Evolutionary conservation across 164 flowering plant genomes (phyloP).

Genomic region (Nymphaea thermarum): DNA sequence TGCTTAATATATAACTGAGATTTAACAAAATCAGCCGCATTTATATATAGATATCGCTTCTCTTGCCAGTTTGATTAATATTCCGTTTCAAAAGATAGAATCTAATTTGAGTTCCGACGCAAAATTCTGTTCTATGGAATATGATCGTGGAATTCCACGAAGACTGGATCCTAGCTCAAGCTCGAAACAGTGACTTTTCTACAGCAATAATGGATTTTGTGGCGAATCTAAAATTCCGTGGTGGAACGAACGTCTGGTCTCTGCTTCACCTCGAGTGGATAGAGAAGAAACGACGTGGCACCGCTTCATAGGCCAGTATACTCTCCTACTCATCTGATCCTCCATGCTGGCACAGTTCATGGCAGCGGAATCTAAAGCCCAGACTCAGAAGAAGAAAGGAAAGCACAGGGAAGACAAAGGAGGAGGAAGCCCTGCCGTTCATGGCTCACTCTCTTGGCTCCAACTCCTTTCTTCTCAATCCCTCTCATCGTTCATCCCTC

Average conservation of each 20-base stretch:
- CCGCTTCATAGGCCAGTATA: not conserved
- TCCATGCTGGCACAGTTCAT: not conserved
- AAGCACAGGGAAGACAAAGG: not conserved
- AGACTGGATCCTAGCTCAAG: too few species aligned
- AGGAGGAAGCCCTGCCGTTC: not conserved
- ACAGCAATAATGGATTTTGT: too few species aligned
- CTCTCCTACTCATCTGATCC: not conserved
- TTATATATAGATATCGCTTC: too few species aligned
- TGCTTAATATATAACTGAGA: too few species aligned
- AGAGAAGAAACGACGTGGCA: not conserved
- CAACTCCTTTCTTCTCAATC: not conserved
- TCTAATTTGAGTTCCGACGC: too few species aligned
- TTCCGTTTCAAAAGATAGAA: too few species aligned
- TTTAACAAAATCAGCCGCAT: too few species aligned
- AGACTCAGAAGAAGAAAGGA: not conserved
- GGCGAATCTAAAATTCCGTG: not conserved
- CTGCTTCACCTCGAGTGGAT: not conserved
- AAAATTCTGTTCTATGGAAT: too few species aligned
- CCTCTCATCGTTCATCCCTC: not conserved
- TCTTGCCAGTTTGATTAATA: too few species aligned
- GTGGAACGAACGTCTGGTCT: not conserved
- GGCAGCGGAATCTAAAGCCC: not conserved
- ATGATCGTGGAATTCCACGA: too few species aligned
- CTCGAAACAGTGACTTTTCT: too few species aligned
- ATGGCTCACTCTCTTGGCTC: not conserved